A percentile compares a stretch with the other conserved stretches of the same genome.
Conservation (phyloP, 1,284 basidiomycete species). For the Rhodofomes roseus region DNA sequence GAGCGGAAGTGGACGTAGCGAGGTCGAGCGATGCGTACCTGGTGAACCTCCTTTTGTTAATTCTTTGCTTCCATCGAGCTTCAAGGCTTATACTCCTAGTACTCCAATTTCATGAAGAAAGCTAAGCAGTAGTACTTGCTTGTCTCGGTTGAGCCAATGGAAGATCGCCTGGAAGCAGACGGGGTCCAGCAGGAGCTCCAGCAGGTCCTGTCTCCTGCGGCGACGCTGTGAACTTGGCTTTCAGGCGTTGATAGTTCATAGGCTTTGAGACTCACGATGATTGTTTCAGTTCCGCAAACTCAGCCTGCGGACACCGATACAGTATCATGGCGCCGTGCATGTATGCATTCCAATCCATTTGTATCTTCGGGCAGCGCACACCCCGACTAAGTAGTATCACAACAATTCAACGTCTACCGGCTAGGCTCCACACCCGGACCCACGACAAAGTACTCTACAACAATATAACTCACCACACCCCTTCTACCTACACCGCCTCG, state of each 20-base stretch:
- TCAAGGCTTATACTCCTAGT: slow-evolving; percentile 51
- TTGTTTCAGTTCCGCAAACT: slow-evolving; percentile 64
- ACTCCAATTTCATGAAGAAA: neutral
- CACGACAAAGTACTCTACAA: neutral
- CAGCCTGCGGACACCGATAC: neutral
- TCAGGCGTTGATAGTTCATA: neutral
- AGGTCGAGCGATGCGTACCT: slow-evolving; percentile 45
- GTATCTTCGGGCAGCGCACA: no score
- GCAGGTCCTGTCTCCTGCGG: slow-evolving; percentile 75
- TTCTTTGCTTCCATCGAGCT: slow-evolving; percentile 78
- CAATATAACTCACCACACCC: neutral
- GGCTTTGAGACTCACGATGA: slow-evolving; percentile 51
- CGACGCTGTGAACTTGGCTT: slow-evolving; percentile 1
- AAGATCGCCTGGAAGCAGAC: slow-evolving; percentile 86
- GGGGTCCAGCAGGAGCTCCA: slow-evolving; percentile 79
- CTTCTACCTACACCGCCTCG: neutral
- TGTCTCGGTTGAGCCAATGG: slow-evolving; percentile 72
- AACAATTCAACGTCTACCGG: neutral
- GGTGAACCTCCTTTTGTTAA: slow-evolving; percentile 83
- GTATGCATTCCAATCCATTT: no score
- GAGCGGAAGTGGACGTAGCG: neutral
- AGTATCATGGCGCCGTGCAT: no score
- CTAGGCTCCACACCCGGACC: no score
- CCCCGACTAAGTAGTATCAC: no score
- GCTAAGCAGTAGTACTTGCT: slow-evolving; percentile 59